phyloP scores from a whole-genome alignment of 208 protist species.

The Trypanosoma vivax region DNA sequence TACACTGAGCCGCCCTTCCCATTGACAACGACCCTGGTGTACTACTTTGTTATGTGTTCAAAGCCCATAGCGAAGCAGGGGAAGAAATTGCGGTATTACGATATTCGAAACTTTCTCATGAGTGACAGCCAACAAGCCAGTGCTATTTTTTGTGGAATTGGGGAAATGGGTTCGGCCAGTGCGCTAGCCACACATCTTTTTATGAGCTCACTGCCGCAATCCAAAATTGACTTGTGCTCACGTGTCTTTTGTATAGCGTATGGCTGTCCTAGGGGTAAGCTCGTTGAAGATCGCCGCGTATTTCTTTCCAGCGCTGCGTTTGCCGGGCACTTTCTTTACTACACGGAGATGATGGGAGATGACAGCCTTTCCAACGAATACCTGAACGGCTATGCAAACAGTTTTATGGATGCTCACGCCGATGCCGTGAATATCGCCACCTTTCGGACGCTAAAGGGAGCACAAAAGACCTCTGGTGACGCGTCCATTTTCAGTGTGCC shows the following conservation, averaged over 20 bases:
- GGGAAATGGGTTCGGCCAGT: conserved; percentile 26
- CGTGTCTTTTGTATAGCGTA: conserved; percentile 54
- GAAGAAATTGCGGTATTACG: conserved; percentile 13
- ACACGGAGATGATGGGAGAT: conserved; percentile 15
- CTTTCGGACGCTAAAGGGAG: too few relatives aligned
- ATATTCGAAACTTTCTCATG: conserved; percentile 21
- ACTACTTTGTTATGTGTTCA: conserved; percentile 23
- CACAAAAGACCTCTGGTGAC: not conserved
- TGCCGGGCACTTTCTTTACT: conserved; percentile 43
- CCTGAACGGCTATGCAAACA: not conserved
- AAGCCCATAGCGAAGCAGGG: conserved; percentile 19
- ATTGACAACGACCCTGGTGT: conserved; percentile 15
- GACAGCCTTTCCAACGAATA: conserved; percentile 5
- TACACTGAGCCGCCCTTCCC: conserved; percentile 18
- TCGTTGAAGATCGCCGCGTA: conserved; percentile 26
- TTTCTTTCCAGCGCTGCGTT: conserved; percentile 27
- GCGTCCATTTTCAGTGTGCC: conserved; percentile 14
- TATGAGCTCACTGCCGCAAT: conserved; percentile 23
- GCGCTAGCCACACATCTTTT: conserved; percentile 28
- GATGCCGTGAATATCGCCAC: not conserved
- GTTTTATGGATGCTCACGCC: not conserved
- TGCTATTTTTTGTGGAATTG: conserved; percentile 53
- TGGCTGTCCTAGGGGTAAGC: conserved; percentile 29
- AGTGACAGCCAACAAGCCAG: conserved; percentile 15
- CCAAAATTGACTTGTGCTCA: conserved; percentile 1